phyloP scores from a whole-genome alignment of 768 basidiomycete genomes.

The Lentinula sp. region DNA sequence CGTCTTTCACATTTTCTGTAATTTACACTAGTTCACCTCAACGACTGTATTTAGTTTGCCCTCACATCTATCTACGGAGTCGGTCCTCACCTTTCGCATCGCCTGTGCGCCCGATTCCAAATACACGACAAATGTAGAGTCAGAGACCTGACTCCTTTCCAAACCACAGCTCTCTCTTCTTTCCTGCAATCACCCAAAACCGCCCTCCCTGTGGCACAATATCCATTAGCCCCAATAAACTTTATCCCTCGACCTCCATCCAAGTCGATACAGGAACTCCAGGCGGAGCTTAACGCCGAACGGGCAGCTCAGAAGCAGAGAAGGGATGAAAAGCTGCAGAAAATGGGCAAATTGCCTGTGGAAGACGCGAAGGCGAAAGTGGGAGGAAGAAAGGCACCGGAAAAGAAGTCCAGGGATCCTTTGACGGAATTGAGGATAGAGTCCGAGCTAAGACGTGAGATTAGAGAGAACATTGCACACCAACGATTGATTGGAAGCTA shows the following conservation, averaged over 20 bases:
- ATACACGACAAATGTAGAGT: conserved; percentile 85
- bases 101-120: conserved; percentile 86
- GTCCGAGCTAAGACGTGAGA: conserved; percentile 73
- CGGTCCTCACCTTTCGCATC: conserved; percentile 65
- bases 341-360: background rate
- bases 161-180: conserved; percentile 88
- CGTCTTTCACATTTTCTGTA: conserved; percentile 16
- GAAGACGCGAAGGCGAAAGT: background rate
- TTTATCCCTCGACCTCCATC: conserved; percentile 45
- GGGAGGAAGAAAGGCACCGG: conserved; percentile 1
- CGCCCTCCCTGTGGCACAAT: conserved; percentile 55
- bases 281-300: conserved; percentile 29
- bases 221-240: conserved; percentile 55
- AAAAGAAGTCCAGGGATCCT: conserved; percentile 39
- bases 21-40: background rate
- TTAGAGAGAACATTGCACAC: conserved; percentile 90
- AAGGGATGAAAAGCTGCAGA: conserved; percentile 15
- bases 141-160: conserved; percentile 73
- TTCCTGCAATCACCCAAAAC: conserved; percentile 89
- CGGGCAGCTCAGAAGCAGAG: conserved; percentile 18
- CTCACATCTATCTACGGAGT: conserved; percentile 88
- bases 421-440: conserved; percentile 79
- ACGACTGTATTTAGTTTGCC: conserved; percentile 57
- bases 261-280: conserved; percentile 30
- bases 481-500: conserved; percentile 93